Base-by-base conservation (phyloP, 441 rosid genomes). In the Corymbia citriodora region DNA sequence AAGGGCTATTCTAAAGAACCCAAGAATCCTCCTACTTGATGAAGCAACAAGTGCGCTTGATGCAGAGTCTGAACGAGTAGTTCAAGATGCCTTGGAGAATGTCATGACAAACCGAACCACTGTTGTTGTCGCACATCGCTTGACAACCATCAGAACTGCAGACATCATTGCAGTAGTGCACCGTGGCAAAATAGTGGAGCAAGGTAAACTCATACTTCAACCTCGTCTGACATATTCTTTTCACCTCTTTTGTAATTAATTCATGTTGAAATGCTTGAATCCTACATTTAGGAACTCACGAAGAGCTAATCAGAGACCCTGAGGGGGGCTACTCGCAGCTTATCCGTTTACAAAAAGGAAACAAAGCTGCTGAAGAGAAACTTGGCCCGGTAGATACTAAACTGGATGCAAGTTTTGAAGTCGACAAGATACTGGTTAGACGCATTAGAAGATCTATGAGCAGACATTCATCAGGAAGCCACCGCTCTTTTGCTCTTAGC, bases 291-390 rank as follows among this genome's bases (percentile, higher is more conserved):
- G 91, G 91, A 81, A 90, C 88, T 49, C 91, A 90, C 12, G 33
- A 88, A 27, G 88, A 57, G 79, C 53, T 90, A 54, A 90, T 88
- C 79, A 59, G 31, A 59, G 70, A 90, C 63, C 89, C 91, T 1
- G 82, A 90, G 31, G 91, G 91, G n/a, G 81, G 88, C 49, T 90
- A 88, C 74, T 90, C 89, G 7, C 91, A 90, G 87, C 91, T 90
- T 74, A 31, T 88, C 90, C 94, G 91, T 70, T 94, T 96, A 36
- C 99, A 97, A 94, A 94, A 93, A 91, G 96, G 96, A 87, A 90
- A 93, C 55, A 92, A 90, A 87, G 93, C 59, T 23, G 6, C 10
- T 14, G 91, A 61, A 88, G 89, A 57, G 74, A 81, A 59, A 55
- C 88, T 72, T 15, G 87, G 27, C 68, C 87, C 68, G 79, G 92